Percentiles rank a stretch among this genome's conserved stretches.
These are phyloP conservation scores for Blastobotrys americana DNA, from an alignment of 805 yeast species.

Conservation along the genomic window DNA sequence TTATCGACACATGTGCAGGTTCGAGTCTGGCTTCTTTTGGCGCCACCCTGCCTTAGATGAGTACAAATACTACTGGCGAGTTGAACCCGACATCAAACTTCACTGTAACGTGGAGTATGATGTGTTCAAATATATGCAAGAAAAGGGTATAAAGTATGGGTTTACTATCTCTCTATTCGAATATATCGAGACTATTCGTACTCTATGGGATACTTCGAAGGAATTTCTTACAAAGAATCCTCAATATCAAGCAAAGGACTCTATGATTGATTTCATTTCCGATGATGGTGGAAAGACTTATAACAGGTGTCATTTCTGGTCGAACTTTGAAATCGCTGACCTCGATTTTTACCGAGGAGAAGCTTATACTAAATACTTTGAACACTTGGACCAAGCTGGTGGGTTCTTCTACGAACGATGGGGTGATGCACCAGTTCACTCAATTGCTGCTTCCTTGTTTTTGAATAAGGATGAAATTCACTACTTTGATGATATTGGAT, in stretches of 20 bases:
- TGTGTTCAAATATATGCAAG: slow-evolving; percentile 72
- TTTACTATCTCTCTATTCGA: slow-evolving; percentile 71
- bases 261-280: slow-evolving; percentile 63
- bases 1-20: slow-evolving; percentile 88
- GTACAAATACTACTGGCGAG: slow-evolving; percentile 89
- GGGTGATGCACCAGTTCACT: slow-evolving; percentile 75
- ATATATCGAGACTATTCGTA: slow-evolving; percentile 59
- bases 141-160: slow-evolving; percentile 63
- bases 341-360: slow-evolving; percentile 52
- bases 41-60: slow-evolving; percentile 56
- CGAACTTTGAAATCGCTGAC: slow-evolving; percentile 62
- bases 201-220: slow-evolving; percentile 69
- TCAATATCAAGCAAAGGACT: slow-evolving; percentile 49
- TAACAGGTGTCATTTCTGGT: slow-evolving; percentile 85
- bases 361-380: slow-evolving; percentile 48
- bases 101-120: slow-evolving; percentile 76
- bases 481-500: slow-evolving; percentile 54
- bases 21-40: slow-evolving; percentile 78
- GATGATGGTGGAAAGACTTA: slow-evolving; percentile 63
- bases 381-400: slow-evolving; percentile 50
- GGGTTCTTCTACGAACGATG: slow-evolving; percentile 71
- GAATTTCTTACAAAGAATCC: slow-evolving; percentile 57
- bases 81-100: slow-evolving; percentile 73
- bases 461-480: slow-evolving; percentile 46
- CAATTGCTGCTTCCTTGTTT: slow-evolving; percentile 54